Conservation (phyloP, 2,329 filamentous ascomycete genomes). For the Calonectria pseudoreteaudii region DNA sequence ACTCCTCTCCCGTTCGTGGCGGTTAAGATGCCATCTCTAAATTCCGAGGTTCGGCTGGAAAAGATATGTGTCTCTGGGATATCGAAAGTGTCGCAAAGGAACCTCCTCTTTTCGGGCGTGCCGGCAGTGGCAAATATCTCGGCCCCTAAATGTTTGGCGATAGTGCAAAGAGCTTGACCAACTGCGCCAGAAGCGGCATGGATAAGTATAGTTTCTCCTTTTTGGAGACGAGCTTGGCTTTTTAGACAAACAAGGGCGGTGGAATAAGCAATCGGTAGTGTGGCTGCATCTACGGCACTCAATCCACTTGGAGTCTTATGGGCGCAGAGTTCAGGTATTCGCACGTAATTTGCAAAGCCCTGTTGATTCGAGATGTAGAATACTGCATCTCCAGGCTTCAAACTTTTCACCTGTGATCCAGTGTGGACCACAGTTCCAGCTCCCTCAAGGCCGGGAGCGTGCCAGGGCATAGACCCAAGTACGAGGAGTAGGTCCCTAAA, state of each 20-base stretch:
- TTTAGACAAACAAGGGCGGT: slow-evolving; percentile 11
- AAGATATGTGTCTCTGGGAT: background rate
- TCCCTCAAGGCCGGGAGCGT: slow-evolving; percentile 38
- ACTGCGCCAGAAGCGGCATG: slow-evolving; percentile 42
- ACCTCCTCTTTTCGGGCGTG: background rate
- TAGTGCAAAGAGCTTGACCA: slow-evolving; percentile 28
- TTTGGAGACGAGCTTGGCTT: slow-evolving; percentile 40
- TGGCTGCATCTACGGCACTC: slow-evolving; percentile 14
- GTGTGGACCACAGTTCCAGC: slow-evolving; percentile 38
- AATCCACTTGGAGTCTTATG: background rate
- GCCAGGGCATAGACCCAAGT: slow-evolving; percentile 39
- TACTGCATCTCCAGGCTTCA: slow-evolving; percentile 32
- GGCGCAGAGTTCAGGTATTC: background rate
- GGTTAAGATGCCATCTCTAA: background rate
- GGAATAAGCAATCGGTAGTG: slow-evolving; percentile 29
- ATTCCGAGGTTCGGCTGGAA: background rate
- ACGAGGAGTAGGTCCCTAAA: slow-evolving; percentile 36
- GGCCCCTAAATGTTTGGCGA: slow-evolving; percentile 25
- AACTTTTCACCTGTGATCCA: slow-evolving; percentile 27
- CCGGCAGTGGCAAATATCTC: slow-evolving; percentile 2
- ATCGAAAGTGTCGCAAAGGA: background rate
- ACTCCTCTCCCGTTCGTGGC: background rate
- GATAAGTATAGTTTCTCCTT: slow-evolving; percentile 48
- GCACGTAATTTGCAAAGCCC: background rate
- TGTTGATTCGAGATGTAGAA: background rate